Evolutionary conservation across 164 flowering plant genomes (phyloP).

Genomic region (Berberis thunbergii): DNA sequence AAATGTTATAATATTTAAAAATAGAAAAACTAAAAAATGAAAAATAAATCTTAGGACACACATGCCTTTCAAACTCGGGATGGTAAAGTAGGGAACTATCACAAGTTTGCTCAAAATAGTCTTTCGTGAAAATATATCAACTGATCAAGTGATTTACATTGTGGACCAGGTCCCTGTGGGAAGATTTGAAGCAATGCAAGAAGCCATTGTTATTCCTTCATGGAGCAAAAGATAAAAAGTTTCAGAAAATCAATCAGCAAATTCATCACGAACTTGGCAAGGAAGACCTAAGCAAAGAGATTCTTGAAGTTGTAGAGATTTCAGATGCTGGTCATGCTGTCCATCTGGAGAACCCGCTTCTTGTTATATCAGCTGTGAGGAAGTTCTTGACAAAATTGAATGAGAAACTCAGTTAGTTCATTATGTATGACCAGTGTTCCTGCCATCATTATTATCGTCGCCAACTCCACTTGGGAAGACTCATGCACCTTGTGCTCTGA

Average conservation of each 20-base stretch:
- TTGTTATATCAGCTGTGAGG: constrained; percentile 39
- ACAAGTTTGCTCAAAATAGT: background rate
- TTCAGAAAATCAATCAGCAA: constrained; percentile 46
- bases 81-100: background rate
- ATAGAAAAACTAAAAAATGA: too few relatives aligned
- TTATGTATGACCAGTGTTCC: too few relatives aligned
- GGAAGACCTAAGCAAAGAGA: constrained; percentile 6
- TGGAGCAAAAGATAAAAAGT: constrained; percentile 81
- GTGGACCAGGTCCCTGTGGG: constrained; percentile 70
- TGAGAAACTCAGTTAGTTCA: background rate
- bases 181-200: constrained; percentile 52
- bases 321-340: constrained; percentile 87
- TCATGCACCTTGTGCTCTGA: too few relatives aligned
- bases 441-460: too few relatives aligned
- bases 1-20: too few relatives aligned
- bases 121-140: too few relatives aligned
- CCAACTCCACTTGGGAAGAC: too few relatives aligned
- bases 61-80: background rate
- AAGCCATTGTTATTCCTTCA: constrained; percentile 50
- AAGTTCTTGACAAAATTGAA: constrained; percentile 29
- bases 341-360: constrained; percentile 82
- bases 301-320: constrained; percentile 35
- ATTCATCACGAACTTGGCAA: constrained; percentile 33
- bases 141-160: background rate
- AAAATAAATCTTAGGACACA: too few relatives aligned